Percentiles rank a stretch among this genome's conserved stretches.
These are phyloP conservation scores for Dillenia turbinata DNA, from an alignment of 164 flowering plant genomes.

Conservation along the genomic window DNA sequence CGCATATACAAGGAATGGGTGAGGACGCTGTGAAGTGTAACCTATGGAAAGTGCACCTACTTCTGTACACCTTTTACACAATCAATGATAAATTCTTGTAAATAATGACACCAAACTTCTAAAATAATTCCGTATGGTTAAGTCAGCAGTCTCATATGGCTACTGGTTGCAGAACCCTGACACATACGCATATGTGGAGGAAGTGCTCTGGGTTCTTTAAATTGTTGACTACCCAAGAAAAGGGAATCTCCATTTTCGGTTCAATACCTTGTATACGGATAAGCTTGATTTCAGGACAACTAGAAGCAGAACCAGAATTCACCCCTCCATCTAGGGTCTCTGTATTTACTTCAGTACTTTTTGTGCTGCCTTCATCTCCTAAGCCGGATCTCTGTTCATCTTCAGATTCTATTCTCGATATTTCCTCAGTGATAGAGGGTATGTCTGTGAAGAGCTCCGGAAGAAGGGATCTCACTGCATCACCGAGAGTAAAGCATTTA, in stretches of 20 bases:
- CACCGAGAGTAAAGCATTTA: constrained; percentile 54
- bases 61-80: no score
- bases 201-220: constrained; percentile 81
- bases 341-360: constrained; percentile 12
- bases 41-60: no score
- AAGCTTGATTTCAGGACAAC: constrained; percentile 47
- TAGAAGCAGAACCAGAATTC: constrained; percentile 11
- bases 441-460: constrained; percentile 51
- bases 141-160: no score
- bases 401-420: constrained; percentile 20
- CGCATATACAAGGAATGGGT: no score
- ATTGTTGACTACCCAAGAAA: constrained; percentile 85
- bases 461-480: constrained; percentile 62
- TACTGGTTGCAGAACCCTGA: constrained; percentile 26
- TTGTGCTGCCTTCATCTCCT: constrained; percentile 21
- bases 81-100: no score
- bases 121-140: no score
- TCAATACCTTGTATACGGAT: constrained; percentile 92
- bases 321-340: constrained; percentile 14
- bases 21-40: no score
- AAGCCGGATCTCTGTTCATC: constrained; percentile 19
- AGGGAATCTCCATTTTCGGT: constrained; percentile 79
- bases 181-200: constrained; percentile 75
- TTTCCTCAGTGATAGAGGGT: constrained; percentile 22
- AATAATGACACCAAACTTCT: no score